Percentiles rank a stretch among this genome's conserved stretches.
Conservation (phyloP, 1,284 basidiomycete species). For the Sanghuangporus sanghuang region DNA sequence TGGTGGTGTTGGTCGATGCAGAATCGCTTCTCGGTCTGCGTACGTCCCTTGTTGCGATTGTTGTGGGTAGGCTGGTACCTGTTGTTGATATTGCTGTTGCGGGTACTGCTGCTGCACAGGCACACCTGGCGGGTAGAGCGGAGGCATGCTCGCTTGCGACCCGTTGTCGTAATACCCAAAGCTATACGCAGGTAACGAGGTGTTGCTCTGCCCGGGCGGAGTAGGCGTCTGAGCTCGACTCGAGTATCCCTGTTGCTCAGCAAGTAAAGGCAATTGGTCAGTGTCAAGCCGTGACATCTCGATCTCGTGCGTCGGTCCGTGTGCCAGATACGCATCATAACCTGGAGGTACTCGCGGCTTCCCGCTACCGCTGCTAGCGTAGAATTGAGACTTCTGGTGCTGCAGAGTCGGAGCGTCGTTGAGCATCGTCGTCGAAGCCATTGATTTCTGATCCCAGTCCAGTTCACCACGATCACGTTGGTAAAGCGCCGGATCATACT, state of each 20-base stretch:
- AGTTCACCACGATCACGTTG: slow-evolving; percentile 72
- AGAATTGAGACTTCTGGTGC: slow-evolving; percentile 38
- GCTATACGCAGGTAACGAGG: slow-evolving; percentile 10
- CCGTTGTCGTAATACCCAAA: slow-evolving; percentile 4
- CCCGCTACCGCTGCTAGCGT: slow-evolving; percentile 22
- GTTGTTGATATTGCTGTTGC: background rate
- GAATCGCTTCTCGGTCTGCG: slow-evolving; percentile 26
- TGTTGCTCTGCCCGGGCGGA: slow-evolving; percentile 4
- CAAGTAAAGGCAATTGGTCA: slow-evolving; percentile 51
- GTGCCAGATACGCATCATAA: slow-evolving; percentile 53
- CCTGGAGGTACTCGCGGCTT: slow-evolving; percentile 23
- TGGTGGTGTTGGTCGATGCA: slow-evolving; percentile 26
- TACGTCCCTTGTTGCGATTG: slow-evolving; percentile 15
- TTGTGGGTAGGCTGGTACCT: slow-evolving; percentile 1
- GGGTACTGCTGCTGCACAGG: background rate
- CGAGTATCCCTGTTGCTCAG: slow-evolving; percentile 16
- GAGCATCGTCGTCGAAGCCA: slow-evolving; percentile 55
- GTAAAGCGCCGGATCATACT: slow-evolving; percentile 71
- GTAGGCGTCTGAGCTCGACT: background rate
- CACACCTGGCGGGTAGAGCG: slow-evolving; percentile 18
- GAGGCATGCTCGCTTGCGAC: background rate
- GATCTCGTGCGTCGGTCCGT: slow-evolving; percentile 40
- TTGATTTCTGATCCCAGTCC: slow-evolving; percentile 74
- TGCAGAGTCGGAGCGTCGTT: slow-evolving; percentile 30
- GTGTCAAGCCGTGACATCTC: slow-evolving; percentile 52